A percentile compares a stretch with the other conserved stretches of the same genome.
These are phyloP conservation scores for Claviceps monticola DNA, from an alignment of 2,329 filamentous ascomycete genomes.

Conservation along the genomic window DNA sequence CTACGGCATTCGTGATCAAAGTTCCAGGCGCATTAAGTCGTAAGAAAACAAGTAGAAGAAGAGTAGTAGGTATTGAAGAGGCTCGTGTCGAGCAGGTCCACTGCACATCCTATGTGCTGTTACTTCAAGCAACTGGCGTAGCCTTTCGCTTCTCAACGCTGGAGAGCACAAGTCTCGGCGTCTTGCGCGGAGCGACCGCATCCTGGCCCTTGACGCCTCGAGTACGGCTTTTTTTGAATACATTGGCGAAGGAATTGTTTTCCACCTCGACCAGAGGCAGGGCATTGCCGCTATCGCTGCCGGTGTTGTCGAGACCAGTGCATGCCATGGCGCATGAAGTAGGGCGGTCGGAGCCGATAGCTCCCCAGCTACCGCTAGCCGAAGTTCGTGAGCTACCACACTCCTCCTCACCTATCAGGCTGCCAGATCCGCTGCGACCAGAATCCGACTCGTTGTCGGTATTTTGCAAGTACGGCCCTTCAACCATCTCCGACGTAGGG, in stretches of 20 bases:
- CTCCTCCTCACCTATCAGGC: slow-evolving; percentile 59
- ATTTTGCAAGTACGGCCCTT: slow-evolving; percentile 51
- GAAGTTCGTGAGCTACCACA: slow-evolving; percentile 63
- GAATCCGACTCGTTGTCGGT: slow-evolving; percentile 64
- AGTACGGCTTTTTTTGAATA: slow-evolving; percentile 47
- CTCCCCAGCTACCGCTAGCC: slow-evolving; percentile 58
- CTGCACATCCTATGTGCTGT: background rate
- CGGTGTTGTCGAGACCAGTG: slow-evolving; percentile 50
- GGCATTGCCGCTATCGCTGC: slow-evolving; percentile 41
- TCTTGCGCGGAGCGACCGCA: slow-evolving; percentile 57
- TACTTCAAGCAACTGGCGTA: slow-evolving; percentile 12
- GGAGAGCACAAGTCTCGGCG: slow-evolving; percentile 74
- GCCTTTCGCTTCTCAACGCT: slow-evolving; percentile 79
- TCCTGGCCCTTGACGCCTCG: slow-evolving; percentile 39
- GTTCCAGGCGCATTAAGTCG: slow-evolving; percentile 24
- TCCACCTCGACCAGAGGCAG: slow-evolving; percentile 29
- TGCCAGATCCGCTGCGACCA: slow-evolving; percentile 61
- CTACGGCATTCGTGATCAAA: slow-evolving; percentile 21
- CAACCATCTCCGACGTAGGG: slow-evolving; percentile 70
- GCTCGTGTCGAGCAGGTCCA: slow-evolving; percentile 1
- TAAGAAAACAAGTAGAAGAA: slow-evolving; percentile 16
- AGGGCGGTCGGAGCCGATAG: slow-evolving; percentile 78
- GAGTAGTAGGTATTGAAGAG: slow-evolving; percentile 10
- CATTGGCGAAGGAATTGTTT: slow-evolving; percentile 49
- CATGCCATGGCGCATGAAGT: slow-evolving; percentile 52